These are phyloP conservation scores for Lactarius trivialis DNA, from an alignment of 768 basidiomycete genomes.

Conservation along the genomic window DNA sequence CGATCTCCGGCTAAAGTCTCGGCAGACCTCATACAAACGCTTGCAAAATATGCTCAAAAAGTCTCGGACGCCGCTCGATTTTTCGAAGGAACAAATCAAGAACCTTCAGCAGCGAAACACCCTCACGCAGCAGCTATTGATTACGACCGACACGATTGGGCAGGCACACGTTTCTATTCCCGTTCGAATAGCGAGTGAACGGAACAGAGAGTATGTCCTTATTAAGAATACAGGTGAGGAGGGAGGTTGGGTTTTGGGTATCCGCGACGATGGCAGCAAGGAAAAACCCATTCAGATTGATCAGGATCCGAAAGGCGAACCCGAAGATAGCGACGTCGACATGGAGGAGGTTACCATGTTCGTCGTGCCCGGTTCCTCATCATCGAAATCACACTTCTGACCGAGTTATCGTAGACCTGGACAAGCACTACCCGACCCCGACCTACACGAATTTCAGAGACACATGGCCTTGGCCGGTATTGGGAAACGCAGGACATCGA, in stretches of 20 bases:
- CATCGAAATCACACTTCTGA: neutral
- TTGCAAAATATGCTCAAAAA: slow-evolving; percentile 83
- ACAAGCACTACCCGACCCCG: slow-evolving; percentile 42
- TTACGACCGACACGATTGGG: slow-evolving; percentile 89
- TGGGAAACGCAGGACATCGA: slow-evolving; percentile 41
- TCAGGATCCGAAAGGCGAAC: slow-evolving; percentile 37
- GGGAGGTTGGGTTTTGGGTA: slow-evolving; percentile 93
- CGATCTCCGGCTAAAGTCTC: slow-evolving; percentile 87
- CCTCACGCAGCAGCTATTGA: slow-evolving; percentile 87
- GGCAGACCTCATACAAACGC: slow-evolving; percentile 89
- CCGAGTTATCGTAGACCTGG: slow-evolving; percentile 19
- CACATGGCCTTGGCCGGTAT: slow-evolving; percentile 58
- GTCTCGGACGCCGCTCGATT: slow-evolving; percentile 82
- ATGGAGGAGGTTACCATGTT: slow-evolving; percentile 83
- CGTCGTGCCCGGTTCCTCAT: slow-evolving; percentile 22
- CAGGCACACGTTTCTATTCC: slow-evolving; percentile 87
- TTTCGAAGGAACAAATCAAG: slow-evolving; percentile 93
- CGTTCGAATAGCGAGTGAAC: slow-evolving; percentile 88
- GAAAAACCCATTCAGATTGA: slow-evolving; percentile 86
- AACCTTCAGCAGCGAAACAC: slow-evolving; percentile 83
- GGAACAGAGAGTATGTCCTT: slow-evolving; percentile 92
- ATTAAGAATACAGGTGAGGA: slow-evolving; percentile 82
- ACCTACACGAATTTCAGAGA: slow-evolving; percentile 56
- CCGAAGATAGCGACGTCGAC: slow-evolving; percentile 40
- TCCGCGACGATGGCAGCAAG: slow-evolving; percentile 78